Percentiles rank a stretch among this genome's conserved stretches.
These are phyloP conservation scores for Yarrowia sp. DNA, from an alignment of 805 yeast genomes.

Conservation along the genomic window DNA sequence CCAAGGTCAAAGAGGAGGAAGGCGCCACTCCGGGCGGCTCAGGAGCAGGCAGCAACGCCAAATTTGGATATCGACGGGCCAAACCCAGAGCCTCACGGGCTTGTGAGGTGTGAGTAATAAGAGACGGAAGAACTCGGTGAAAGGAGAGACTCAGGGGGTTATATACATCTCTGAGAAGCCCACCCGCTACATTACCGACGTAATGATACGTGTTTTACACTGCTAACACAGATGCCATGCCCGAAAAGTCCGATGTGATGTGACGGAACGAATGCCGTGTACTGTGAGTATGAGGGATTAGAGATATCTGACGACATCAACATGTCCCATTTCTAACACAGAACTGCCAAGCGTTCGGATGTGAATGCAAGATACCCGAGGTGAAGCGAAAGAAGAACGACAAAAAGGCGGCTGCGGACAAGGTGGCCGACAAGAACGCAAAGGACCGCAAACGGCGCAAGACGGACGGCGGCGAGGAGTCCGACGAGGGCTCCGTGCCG, in stretches of 20 bases:
- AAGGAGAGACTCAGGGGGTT: neutral
- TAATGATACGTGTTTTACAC: too few species aligned
- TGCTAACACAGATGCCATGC: constrained; percentile 59
- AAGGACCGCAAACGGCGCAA: constrained; percentile 24
- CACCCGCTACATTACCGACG: too few species aligned
- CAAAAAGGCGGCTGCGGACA: constrained; percentile 33
- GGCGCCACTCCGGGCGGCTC: constrained; percentile 22
- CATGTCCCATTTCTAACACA: constrained; percentile 18
- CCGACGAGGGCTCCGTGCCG: constrained; percentile 26
- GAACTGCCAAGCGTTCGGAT: constrained; percentile 38
- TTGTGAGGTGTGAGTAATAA: constrained; percentile 45
- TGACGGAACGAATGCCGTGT: constrained; percentile 62
- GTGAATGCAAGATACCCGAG: constrained; percentile 38
- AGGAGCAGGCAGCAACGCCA: constrained; percentile 25
- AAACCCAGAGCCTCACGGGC: constrained; percentile 46
- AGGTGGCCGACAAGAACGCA: constrained; percentile 7
- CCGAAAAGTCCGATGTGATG: constrained; percentile 75
- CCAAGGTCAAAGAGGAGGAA: constrained; percentile 38
- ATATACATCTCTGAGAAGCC: too few species aligned
- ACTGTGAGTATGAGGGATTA: constrained; percentile 50
- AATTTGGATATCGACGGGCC: constrained; percentile 45
- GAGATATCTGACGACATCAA: too few species aligned
- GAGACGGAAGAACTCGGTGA: neutral
- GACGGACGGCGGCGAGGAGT: constrained; percentile 33
- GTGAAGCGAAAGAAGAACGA: constrained; percentile 36